A percentile compares a stretch with the other conserved stretches of the same genome.
Conservation (phyloP, 2,329 filamentous ascomycete species). For the Alternaria ethzedia region DNA sequence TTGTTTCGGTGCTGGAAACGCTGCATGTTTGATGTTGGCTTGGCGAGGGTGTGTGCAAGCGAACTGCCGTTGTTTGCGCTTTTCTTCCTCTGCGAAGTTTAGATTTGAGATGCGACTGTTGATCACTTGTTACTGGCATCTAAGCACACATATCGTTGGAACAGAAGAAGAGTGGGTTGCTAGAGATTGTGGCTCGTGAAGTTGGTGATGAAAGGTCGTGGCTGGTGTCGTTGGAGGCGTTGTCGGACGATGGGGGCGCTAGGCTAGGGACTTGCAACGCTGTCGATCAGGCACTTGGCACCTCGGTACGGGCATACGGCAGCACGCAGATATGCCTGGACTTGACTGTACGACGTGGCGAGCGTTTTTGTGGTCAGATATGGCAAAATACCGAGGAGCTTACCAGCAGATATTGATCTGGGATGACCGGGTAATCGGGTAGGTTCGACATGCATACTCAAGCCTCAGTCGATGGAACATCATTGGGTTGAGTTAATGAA, state of each 20-base stretch:
- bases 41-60: conserved; percentile 11
- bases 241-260: conserved; percentile 1
- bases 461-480: neutral
- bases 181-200: neutral
- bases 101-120: neutral
- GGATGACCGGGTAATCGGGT: neutral
- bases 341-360: neutral
- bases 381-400: no score
- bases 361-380: neutral
- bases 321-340: neutral
- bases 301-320: neutral
- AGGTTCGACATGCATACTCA: neutral
- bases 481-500: neutral
- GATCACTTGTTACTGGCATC: neutral
- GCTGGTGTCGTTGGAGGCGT: neutral
- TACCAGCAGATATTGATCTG: no score
- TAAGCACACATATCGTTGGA: neutral
- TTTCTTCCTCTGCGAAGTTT: neutral
- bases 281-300: neutral
- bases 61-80: neutral
- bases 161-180: neutral
- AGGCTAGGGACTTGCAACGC: neutral
- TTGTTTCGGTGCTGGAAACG: conserved; percentile 38
- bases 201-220: neutral
- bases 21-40: conserved; percentile 28